phyloP scores from a whole-genome alignment of 2,329 filamentous ascomycete species.

The Aspergillus quadricinctus region DNA sequence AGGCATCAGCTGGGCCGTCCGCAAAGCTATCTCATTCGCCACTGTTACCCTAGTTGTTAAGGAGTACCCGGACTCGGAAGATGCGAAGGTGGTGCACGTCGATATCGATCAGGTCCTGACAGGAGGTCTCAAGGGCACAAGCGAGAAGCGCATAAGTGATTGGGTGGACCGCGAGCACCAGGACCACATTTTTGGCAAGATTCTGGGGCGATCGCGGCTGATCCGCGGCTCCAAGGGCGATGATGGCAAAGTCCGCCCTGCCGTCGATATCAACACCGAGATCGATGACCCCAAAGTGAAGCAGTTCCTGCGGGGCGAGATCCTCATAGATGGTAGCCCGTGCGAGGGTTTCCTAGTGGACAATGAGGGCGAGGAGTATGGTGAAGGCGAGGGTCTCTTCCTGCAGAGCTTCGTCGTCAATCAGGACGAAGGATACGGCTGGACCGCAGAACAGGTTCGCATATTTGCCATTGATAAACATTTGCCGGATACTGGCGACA shows the following conservation, averaged over 20 bases:
- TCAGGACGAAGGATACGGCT: conserved; percentile 38
- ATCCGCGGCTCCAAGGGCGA: conserved; percentile 34
- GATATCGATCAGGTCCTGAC: conserved; percentile 69
- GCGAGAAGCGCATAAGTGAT: conserved; percentile 55
- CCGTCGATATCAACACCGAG: conserved; percentile 35
- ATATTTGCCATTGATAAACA: conserved; percentile 8
- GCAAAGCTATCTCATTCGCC: conserved; percentile 66
- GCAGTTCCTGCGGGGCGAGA: conserved; percentile 39
- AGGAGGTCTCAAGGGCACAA: conserved; percentile 65
- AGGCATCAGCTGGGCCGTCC: conserved; percentile 66
- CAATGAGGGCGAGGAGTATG: conserved; percentile 37
- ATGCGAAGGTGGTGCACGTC: conserved; percentile 54
- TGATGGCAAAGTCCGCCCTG: conserved; percentile 35
- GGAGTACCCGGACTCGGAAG: conserved; percentile 45
- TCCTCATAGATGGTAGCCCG: conserved; percentile 52
- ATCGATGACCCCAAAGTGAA: conserved; percentile 35
- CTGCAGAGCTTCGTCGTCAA: conserved; percentile 51
- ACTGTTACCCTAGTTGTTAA: conserved; percentile 63
- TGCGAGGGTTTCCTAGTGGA: conserved; percentile 58
- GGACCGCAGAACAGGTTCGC: conserved; percentile 53
- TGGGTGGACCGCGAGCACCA: conserved; percentile 60
- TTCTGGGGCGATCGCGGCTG: conserved; percentile 58
- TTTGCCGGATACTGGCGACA: not conserved
- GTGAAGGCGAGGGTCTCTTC: conserved; percentile 40
- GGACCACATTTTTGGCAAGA: conserved; percentile 75